Percentiles rank a stretch among this genome's conserved stretches.
Conservation (phyloP, 2,329 filamentous ascomycete species). For the Fusarium xylarioides region DNA sequence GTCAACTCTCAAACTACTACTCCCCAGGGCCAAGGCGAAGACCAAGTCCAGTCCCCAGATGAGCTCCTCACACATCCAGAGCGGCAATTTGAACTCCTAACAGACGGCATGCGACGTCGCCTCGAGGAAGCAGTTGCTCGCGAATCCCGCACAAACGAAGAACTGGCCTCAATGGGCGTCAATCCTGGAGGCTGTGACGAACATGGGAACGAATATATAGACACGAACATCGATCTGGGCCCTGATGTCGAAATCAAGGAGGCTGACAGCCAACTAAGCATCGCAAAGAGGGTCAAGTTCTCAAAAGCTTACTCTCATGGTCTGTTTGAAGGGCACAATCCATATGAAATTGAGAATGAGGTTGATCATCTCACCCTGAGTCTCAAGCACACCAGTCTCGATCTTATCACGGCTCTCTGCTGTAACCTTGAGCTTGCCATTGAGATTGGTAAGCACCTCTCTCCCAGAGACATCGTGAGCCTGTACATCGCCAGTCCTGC, state of each 20-base stretch:
- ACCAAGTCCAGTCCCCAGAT: neutral
- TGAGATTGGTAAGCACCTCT: slow-evolving; percentile 63
- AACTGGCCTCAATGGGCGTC: slow-evolving; percentile 18
- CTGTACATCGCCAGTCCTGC: slow-evolving; percentile 72
- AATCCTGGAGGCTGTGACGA: neutral
- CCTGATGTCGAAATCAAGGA: slow-evolving; percentile 15
- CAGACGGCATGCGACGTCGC: slow-evolving; percentile 8
- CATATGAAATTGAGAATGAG: slow-evolving; percentile 36
- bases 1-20: neutral
- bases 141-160: slow-evolving; percentile 10
- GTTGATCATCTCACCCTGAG: slow-evolving; percentile 30
- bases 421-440: slow-evolving; percentile 62
- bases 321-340: slow-evolving; percentile 45
- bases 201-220: neutral
- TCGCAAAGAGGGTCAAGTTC: slow-evolving; percentile 45
- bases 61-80: slow-evolving; percentile 5
- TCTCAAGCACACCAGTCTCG: slow-evolving; percentile 43
- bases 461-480: slow-evolving; percentile 64
- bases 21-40: neutral
- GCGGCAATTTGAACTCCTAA: neutral
- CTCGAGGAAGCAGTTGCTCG: slow-evolving; percentile 18
- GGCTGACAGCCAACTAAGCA: slow-evolving; percentile 10
- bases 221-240: neutral
- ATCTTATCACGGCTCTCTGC: slow-evolving; percentile 56
- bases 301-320: slow-evolving; percentile 37